Conservation (phyloP, 352 stramenopile species). For the Phytopythium oedochilum region DNA sequence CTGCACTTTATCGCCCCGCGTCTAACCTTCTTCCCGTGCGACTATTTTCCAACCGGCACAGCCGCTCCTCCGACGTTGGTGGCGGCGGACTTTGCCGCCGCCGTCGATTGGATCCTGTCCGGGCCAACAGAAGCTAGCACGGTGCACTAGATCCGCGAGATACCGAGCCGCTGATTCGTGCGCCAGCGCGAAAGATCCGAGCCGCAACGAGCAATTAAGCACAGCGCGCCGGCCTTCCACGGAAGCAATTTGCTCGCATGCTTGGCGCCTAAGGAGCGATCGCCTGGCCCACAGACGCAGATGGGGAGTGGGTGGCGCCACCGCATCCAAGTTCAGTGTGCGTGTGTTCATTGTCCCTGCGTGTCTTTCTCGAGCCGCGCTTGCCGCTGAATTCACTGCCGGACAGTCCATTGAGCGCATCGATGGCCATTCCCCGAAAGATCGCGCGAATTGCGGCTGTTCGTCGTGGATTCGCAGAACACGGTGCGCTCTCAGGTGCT, state of each 20-base stretch:
- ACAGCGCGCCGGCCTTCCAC: too few relatives aligned
- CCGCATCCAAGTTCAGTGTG: neutral
- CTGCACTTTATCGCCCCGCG: too few relatives aligned
- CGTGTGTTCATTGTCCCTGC: neutral
- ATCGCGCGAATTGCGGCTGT: too few relatives aligned
- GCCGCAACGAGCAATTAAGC: too few relatives aligned
- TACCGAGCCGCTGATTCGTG: neutral
- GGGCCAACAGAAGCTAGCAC: neutral
- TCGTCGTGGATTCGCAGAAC: too few relatives aligned
- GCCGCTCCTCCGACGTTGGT: slow-evolving; percentile 15
- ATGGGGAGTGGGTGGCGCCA: neutral
- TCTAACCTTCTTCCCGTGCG: too few relatives aligned
- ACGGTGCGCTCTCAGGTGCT: too few relatives aligned
- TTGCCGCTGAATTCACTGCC: too few relatives aligned
- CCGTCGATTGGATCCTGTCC: slow-evolving; percentile 25
- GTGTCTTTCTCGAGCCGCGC: neutral
- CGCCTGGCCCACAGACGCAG: too few relatives aligned
- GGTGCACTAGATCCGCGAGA: neutral
- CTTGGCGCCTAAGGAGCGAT: too few relatives aligned
- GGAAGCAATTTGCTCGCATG: too few relatives aligned
- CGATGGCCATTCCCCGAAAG: neutral
- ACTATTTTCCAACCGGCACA: slow-evolving; percentile 1
- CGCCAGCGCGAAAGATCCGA: neutral
- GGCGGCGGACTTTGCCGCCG: slow-evolving; percentile 20
- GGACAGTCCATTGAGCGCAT: neutral